Conservation (phyloP, 805 yeast species). For the Sugiyamaella americana region DNA sequence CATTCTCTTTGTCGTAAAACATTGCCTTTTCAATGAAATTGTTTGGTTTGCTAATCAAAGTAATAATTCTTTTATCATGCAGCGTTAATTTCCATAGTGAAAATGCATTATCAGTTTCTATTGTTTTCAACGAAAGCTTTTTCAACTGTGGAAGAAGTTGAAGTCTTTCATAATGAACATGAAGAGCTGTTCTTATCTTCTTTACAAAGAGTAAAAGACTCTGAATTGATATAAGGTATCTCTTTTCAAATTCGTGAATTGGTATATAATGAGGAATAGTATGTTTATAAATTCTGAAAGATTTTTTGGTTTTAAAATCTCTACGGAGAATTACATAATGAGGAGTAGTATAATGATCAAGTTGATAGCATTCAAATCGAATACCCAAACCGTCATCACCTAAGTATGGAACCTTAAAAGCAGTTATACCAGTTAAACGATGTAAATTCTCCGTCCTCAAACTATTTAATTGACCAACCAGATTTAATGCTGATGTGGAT, state of each 20-base stretch:
- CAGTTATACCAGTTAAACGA: conserved; percentile 22
- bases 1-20: neutral
- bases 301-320: conserved; percentile 5
- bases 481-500: neutral
- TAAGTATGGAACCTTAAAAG: conserved; percentile 12
- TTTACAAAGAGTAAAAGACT: conserved; percentile 15
- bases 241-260: conserved; percentile 7
- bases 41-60: neutral
- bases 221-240: conserved; percentile 9
- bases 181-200: conserved; percentile 38
- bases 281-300: conserved; percentile 12
- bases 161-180: conserved; percentile 63
- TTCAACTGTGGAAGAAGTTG: conserved; percentile 62
- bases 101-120: conserved; percentile 16
- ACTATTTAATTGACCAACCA: neutral
- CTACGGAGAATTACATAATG: conserved; percentile 19
- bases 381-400: conserved; percentile 18
- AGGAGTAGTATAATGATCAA: conserved; percentile 13
- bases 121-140: conserved; percentile 39
- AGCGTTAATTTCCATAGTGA: conserved; percentile 14
- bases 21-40: neutral
- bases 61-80: neutral
- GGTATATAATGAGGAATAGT: conserved; percentile 19
- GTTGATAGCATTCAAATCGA: conserved; percentile 17
- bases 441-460: conserved; percentile 11